Evolutionary conservation across 1,284 basidiomycete species (phyloP), one percentile per base, ranked within the genome.

Genomic region (Rhodotorula sp.): DNA sequence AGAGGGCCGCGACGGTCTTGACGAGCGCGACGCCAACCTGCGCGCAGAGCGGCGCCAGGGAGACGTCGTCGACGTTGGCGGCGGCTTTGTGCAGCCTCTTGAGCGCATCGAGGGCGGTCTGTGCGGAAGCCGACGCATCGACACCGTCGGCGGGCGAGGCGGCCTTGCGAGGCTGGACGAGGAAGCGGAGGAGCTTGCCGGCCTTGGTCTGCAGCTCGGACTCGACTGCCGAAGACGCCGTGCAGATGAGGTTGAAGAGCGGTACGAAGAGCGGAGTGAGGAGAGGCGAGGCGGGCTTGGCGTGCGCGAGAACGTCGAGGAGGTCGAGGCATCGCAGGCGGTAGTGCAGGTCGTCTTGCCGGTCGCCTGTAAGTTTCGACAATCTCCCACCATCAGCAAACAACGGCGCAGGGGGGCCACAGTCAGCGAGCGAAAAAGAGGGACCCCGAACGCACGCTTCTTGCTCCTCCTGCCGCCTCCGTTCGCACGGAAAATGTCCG

Each of bases 401-500:
- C 24, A 5, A 24, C 26, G n/a, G n/a, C 2, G 30, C 30, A 8
- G 37, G 50, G 11, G 31, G 30, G 13, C 4, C 20, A 6, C 4
- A 2, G n/a, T 0, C 2, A 3, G 4, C 3, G 24, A 37, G 51
- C 31, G 16, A 24, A 4, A 11, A n/a, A 18, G 50, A 2, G 6
- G 26, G 54, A 62, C 18, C 22, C 26, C 8, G 26, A 16, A 67
- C 69, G 58, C 52, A 73, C 69, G 68, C 56, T 74, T 74, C 66
- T 70, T 72, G 59, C 53, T 69, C 64, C 68, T 68, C 26, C 68
- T 58, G 8, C 65, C 73, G 10, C 73, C 70, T 9, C 68, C 65
- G 66, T 87, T 87, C 57, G 82, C 78, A 72, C 86, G 86, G 86
- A 99, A 97, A 50, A 94, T 89, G 67, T 89, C 87, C 9, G 92